A percentile compares a stretch with the other conserved stretches of the same genome.
Evolutionary conservation across 2,329 filamentous ascomycete species (phyloP).

Genomic region (Colletotrichum sp.): DNA sequence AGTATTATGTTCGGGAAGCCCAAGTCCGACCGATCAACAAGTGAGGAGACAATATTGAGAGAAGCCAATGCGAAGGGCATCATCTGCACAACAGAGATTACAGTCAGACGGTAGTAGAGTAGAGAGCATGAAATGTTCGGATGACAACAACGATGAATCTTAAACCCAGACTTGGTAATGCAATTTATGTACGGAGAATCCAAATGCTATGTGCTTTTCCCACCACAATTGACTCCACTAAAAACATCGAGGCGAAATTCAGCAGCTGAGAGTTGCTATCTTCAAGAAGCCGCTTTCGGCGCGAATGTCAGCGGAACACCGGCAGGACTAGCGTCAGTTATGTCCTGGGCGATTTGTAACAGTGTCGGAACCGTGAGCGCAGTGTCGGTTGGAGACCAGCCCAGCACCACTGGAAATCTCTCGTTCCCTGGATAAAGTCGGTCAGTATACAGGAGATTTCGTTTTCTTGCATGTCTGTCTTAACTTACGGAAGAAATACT

Average conservation of each 20-base stretch:
- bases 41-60: background rate
- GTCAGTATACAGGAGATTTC: background rate
- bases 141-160: background rate
- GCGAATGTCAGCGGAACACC: background rate
- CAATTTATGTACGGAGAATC: background rate
- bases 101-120: background rate
- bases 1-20: background rate
- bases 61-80: background rate
- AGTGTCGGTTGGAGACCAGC: background rate
- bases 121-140: rapidly evolving
- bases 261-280: no score
- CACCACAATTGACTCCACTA: background rate
- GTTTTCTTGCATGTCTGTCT: background rate
- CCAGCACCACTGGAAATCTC: background rate
- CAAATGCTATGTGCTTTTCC: background rate
- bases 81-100: background rate
- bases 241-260: no score
- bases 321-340: background rate
- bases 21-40: background rate
- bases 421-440: background rate
- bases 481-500: constrained; percentile 51
- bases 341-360: background rate
- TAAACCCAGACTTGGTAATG: background rate
- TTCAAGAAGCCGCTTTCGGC: background rate
- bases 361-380: background rate